phyloP scores from a whole-genome alignment of 2,329 filamentous ascomycete species.

The Xylaria sp. region DNA sequence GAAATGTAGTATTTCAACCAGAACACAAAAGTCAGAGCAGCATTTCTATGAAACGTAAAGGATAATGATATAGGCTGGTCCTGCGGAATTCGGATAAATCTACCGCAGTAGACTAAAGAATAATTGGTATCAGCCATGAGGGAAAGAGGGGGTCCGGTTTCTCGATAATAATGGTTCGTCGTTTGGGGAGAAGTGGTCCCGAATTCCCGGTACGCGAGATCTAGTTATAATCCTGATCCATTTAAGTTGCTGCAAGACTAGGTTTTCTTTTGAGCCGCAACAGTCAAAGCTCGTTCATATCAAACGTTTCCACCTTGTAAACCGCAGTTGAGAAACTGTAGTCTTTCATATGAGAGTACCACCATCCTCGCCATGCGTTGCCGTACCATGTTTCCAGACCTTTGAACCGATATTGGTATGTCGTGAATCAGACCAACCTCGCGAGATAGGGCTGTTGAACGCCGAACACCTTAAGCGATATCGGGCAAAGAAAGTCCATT shows the following conservation, averaged over 20 bases:
- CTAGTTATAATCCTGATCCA: background rate
- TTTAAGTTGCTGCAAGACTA: background rate
- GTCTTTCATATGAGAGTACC: background rate
- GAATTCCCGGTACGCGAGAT: background rate
- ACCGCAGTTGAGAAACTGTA: background rate
- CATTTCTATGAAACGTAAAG: background rate
- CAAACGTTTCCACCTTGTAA: background rate
- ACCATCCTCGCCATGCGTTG: constrained; percentile 9
- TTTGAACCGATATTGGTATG: constrained; percentile 9
- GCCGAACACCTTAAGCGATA: constrained; percentile 25
- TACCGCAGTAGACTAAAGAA: background rate
- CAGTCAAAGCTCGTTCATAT: background rate
- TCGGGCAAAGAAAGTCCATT: constrained; percentile 7
- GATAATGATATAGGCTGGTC: constrained; percentile 3
- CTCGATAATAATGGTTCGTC: background rate
- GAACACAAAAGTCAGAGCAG: background rate
- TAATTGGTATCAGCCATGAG: background rate
- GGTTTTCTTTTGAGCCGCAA: constrained; percentile 3
- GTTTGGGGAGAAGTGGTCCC: background rate
- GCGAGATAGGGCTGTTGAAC: background rate
- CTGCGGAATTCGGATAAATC: background rate
- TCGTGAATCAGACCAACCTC: background rate
- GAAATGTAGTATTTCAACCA: background rate
- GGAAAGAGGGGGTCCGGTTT: background rate
- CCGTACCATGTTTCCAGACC: constrained; percentile 8